Conservation (phyloP, 352 stramenopile genomes). For the Phytophthora capsici region DNA sequence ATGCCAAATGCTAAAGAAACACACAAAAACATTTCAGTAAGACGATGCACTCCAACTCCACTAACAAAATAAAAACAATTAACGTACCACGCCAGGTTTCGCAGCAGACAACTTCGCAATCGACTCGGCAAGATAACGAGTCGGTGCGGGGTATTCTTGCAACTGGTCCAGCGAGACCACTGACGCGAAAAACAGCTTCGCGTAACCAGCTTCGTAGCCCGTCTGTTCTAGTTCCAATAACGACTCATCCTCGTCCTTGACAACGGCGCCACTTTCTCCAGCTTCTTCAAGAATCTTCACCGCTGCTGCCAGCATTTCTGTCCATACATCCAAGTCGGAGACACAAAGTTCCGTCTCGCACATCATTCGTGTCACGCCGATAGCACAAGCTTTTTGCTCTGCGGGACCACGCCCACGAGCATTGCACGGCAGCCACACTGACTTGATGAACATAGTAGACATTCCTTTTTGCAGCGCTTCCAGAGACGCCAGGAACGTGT, state of each 20-base stretch:
- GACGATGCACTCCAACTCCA: not conserved
- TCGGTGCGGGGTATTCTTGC: conserved; percentile 66
- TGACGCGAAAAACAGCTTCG: conserved; percentile 93
- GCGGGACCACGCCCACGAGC: conserved; percentile 66
- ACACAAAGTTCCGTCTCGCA: conserved; percentile 76
- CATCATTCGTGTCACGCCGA: conserved; percentile 76
- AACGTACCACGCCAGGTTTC: conserved; percentile 71
- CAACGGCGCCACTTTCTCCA: conserved; percentile 53
- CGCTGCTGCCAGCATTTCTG: conserved; percentile 47
- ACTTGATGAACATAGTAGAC: conserved; percentile 91
- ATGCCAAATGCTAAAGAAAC: conserved; percentile 52
- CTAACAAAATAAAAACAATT: not conserved
- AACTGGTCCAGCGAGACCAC: conserved; percentile 89
- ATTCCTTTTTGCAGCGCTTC: conserved; percentile 92
- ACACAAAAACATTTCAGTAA: conserved; percentile 34
- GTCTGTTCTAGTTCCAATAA: conserved; percentile 82
- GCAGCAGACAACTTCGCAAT: conserved; percentile 72
- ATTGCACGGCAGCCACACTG: conserved; percentile 89
- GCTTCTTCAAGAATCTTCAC: conserved; percentile 73
- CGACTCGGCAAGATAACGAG: conserved; percentile 70
- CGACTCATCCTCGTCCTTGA: conserved; percentile 86
- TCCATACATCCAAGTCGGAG: conserved; percentile 61
- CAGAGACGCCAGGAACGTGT: conserved; percentile 78
- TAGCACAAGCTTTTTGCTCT: conserved; percentile 72
- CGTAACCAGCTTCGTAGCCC: conserved; percentile 95